Evolutionary conservation across 176 grass and related monocot species (phyloP).

Genomic region (Eleusine indica): DNA sequence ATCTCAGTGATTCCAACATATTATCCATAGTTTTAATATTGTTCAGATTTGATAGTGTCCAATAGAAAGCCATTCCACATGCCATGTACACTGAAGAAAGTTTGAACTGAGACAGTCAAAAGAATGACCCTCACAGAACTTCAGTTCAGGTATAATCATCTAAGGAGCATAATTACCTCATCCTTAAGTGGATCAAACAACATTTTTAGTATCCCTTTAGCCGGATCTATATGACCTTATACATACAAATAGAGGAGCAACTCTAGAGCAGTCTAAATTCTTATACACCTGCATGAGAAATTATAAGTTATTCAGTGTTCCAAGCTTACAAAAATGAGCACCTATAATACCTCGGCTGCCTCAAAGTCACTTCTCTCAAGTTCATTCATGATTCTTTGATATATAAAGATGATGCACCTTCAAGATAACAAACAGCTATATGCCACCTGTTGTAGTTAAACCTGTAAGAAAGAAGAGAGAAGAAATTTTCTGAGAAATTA

Average conservation of each 20-base stretch:
- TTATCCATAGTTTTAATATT: slow-evolving; percentile 50
- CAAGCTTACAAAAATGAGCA: slow-evolving; percentile 20
- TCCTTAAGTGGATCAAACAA: slow-evolving; percentile 55
- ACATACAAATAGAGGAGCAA: slow-evolving; percentile 63
- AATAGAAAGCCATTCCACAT: slow-evolving; percentile 70
- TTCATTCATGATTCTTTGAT: slow-evolving; percentile 68
- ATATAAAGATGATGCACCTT: slow-evolving; percentile 57
- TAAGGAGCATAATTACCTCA: slow-evolving; percentile 35
- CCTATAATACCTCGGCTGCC: slow-evolving; percentile 55
- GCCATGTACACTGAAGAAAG: slow-evolving; percentile 54
- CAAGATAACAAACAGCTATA: slow-evolving; percentile 77
- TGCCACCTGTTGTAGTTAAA: slow-evolving; percentile 83
- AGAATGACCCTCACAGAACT: slow-evolving; percentile 18
- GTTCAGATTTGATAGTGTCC: slow-evolving; percentile 56
- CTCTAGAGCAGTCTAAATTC: slow-evolving; percentile 70
- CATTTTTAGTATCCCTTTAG: slow-evolving; percentile 46
- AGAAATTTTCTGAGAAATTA: slow-evolving; percentile 3
- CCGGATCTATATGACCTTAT: slow-evolving; percentile 39
- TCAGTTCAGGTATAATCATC: not conserved
- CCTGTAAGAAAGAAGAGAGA: slow-evolving; percentile 36
- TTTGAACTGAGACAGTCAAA: slow-evolving; percentile 22
- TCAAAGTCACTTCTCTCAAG: slow-evolving; percentile 63
- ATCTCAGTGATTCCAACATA: slow-evolving; percentile 60
- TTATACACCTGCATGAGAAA: slow-evolving; percentile 71
- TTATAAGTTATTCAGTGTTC: slow-evolving; percentile 39